Conservation (phyloP, 495 filamentous ascomycete genomes). For the Tuber melanosporum region DNA sequence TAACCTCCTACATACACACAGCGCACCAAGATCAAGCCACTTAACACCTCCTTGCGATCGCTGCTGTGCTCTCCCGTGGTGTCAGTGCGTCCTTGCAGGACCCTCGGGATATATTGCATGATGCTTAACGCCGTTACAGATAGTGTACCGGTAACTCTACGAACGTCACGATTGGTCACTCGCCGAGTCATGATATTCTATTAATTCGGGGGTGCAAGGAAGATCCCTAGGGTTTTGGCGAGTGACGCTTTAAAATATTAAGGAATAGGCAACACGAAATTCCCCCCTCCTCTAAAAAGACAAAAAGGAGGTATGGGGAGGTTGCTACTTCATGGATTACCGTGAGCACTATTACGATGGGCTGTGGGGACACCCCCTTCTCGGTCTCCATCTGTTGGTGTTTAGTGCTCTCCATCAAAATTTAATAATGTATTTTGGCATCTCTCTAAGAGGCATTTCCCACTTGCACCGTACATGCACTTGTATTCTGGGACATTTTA, state of each 20-base stretch:
- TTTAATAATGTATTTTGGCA: not conserved
- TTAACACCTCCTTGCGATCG: not conserved
- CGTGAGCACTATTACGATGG: not conserved
- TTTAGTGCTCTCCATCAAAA: not conserved
- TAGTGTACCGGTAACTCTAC: not conserved
- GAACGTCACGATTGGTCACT: conserved; percentile 1
- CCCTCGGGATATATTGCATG: not conserved
- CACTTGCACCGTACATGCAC: not conserved
- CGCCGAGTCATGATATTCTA: not conserved
- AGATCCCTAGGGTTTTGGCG: not conserved
- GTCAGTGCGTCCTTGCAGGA: not conserved
- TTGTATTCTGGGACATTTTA: not conserved
- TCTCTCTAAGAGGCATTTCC: not conserved
- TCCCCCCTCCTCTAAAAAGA: not conserved
- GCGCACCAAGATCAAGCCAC: not conserved
- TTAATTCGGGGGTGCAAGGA: not conserved
- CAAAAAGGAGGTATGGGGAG: not conserved
- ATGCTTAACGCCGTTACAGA: not conserved
- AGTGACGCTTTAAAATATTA: not conserved
- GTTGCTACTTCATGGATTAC: not conserved
- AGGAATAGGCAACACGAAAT: not conserved
- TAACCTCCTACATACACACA: not conserved
- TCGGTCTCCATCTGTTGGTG: not conserved
- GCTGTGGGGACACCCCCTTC: not conserved
- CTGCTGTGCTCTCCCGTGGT: not conserved